These are phyloP conservation scores for Massarina eburnea DNA, from an alignment of 2,329 filamentous ascomycete genomes.

Conservation along the genomic window DNA sequence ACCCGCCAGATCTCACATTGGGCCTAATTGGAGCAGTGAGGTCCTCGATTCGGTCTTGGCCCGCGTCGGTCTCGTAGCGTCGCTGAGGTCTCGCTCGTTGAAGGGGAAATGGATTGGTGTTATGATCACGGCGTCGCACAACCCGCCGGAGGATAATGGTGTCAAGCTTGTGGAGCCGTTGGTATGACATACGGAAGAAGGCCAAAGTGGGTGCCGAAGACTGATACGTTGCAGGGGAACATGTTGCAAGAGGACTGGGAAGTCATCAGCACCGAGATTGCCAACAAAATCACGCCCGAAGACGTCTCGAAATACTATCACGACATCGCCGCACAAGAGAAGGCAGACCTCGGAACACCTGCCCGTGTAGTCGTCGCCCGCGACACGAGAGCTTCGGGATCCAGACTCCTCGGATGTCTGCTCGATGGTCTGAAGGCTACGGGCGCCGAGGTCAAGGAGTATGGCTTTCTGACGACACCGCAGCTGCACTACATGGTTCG, in stretches of 20 bases:
- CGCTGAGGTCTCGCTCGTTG: slow-evolving; percentile 85
- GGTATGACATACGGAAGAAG: slow-evolving; percentile 46
- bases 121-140: slow-evolving; percentile 69
- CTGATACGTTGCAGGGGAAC: slow-evolving; percentile 66
- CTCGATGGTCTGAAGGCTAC: slow-evolving; percentile 77
- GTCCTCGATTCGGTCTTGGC: slow-evolving; percentile 91
- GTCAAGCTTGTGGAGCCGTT: slow-evolving; percentile 90
- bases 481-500: slow-evolving; percentile 96
- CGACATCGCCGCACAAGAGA: slow-evolving; percentile 59
- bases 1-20: slow-evolving; percentile 15
- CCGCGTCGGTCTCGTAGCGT: slow-evolving; percentile 85
- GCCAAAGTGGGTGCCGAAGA: neutral
- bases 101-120: slow-evolving; percentile 90
- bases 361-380: slow-evolving; percentile 86
- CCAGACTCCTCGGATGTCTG: slow-evolving; percentile 76
- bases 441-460: slow-evolving; percentile 75
- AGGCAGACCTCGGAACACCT: slow-evolving; percentile 67
- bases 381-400: slow-evolving; percentile 91
- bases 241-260: slow-evolving; percentile 95
- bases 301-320: slow-evolving; percentile 76
- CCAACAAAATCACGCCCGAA: slow-evolving; percentile 78
- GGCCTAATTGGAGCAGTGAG: slow-evolving; percentile 53
- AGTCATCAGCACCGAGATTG: slow-evolving; percentile 79
- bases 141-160: slow-evolving; percentile 65
- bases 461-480: slow-evolving; percentile 91